These are phyloP conservation scores for Geotrichum ghanense DNA, from an alignment of 805 yeast species.

Conservation along the genomic window DNA sequence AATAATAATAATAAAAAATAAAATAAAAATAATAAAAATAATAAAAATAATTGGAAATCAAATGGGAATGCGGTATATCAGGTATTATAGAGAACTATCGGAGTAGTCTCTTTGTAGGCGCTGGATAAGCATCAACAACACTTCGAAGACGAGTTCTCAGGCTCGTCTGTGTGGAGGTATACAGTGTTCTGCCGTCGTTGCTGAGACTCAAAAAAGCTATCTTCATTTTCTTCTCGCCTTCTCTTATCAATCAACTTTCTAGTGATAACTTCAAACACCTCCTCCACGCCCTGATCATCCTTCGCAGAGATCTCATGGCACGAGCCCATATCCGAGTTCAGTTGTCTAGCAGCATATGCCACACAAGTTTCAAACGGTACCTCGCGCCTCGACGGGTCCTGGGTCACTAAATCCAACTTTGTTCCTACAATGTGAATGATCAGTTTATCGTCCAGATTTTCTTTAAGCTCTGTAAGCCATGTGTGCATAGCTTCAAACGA, in stretches of 20 bases:
- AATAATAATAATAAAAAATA: no score
- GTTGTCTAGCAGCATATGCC: slow-evolving; percentile 20
- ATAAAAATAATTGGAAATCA: no score
- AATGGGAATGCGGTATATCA: no score
- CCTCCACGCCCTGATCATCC: slow-evolving; percentile 26
- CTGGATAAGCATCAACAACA: slow-evolving; percentile 13
- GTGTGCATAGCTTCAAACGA: slow-evolving; percentile 26
- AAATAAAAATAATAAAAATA: no score
- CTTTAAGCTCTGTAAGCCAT: slow-evolving; percentile 24
- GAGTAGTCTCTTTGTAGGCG: neutral
- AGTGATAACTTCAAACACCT: slow-evolving; percentile 24
- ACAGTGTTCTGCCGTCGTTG: slow-evolving; percentile 12
- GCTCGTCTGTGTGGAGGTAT: slow-evolving; percentile 20
- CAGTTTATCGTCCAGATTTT: slow-evolving; percentile 20
- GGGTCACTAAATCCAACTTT: slow-evolving; percentile 24
- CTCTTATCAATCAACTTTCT: slow-evolving; percentile 19
- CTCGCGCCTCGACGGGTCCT: slow-evolving; percentile 23
- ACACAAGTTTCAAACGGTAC: slow-evolving; percentile 26
- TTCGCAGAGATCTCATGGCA: slow-evolving; percentile 27
- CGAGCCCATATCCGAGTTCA: slow-evolving; percentile 14
- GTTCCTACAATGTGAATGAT: slow-evolving; percentile 27
- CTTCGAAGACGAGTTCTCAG: slow-evolving; percentile 12
- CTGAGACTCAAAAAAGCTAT: slow-evolving; percentile 11
- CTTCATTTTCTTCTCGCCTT: slow-evolving; percentile 7
- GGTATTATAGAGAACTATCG: slow-evolving; percentile 3